phyloP scores from a whole-genome alignment of 164 flowering plant species.

The Vitis rupestris region DNA sequence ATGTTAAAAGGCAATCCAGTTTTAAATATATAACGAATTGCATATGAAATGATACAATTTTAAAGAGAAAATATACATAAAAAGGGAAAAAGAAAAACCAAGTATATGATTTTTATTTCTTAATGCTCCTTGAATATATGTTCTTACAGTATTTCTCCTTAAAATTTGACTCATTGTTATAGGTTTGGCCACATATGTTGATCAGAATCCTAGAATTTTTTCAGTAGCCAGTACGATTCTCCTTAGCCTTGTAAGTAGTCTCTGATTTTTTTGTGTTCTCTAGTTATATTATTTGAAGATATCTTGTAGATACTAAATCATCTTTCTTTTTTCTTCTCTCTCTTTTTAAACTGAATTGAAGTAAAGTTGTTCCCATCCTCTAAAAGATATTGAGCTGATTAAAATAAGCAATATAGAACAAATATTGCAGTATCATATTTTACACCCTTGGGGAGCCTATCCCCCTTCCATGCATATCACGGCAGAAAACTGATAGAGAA shows the following conservation, averaged over 20 bases:
- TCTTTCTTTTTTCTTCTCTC: background rate
- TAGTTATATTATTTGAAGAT: no score
- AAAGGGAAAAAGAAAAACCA: no score
- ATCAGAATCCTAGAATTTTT: slow-evolving; percentile 8
- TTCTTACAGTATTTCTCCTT: background rate
- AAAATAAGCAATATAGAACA: no score
- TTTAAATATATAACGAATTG: no score
- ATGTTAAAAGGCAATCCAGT: no score
- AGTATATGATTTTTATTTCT: background rate
- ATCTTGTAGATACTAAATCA: background rate
- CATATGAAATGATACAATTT: no score
- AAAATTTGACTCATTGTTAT: background rate
- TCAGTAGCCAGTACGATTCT: slow-evolving; percentile 13
- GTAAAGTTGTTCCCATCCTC: background rate
- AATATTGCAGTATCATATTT: no score
- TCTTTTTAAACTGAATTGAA: background rate
- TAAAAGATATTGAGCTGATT: background rate
- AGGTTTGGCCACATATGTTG: slow-evolving; percentile 15
- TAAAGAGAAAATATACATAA: no score
- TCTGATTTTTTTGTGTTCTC: background rate
- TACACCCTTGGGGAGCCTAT: no score
- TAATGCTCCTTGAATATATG: background rate
- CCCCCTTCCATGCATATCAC: no score
- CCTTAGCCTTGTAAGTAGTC: slow-evolving; percentile 17
- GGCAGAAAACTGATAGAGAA: no score